Percentiles rank a stretch among this genome's conserved stretches.
Evolutionary conservation across 169 alveolate species (phyloP).

Genomic region (Plasmodium yoelii): DNA sequence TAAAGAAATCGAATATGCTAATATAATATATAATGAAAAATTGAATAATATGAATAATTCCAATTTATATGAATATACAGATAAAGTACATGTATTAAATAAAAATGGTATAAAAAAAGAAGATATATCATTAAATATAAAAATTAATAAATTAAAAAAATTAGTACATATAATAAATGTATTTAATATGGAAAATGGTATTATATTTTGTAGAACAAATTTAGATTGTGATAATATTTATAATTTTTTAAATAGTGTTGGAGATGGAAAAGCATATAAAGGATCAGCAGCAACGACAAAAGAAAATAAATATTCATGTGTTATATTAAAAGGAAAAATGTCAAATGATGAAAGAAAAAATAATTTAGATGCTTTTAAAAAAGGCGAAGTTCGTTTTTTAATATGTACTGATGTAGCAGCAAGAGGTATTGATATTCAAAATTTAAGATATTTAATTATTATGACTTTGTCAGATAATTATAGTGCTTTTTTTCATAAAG

Average conservation of each 20-base stretch:
- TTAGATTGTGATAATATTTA: constrained; percentile 79
- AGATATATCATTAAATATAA: constrained; percentile 56
- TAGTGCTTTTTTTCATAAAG: constrained; percentile 77
- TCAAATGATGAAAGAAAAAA: constrained; percentile 71
- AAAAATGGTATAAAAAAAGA: constrained; percentile 15
- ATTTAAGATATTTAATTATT: constrained; percentile 70
- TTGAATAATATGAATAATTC: constrained; percentile 28
- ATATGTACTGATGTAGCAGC: constrained; percentile 98
- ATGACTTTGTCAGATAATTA: constrained; percentile 78
- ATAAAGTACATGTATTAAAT: constrained; percentile 61
- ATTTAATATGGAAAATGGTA: constrained; percentile 77
- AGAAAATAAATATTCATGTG: constrained; percentile 76
- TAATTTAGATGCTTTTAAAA: constrained; percentile 76
- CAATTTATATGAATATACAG: constrained; percentile 73
- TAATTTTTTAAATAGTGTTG: constrained; percentile 70
- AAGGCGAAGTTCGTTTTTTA: constrained; percentile 77
- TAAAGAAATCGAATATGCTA: constrained; percentile 9
- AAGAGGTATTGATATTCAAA: constrained; percentile 97
- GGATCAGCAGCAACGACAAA: constrained; percentile 47
- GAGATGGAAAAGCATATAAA: constrained; percentile 72
- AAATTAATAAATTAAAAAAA: constrained; percentile 75
- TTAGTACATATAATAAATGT: constrained; percentile 69
- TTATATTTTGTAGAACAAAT: constrained; percentile 78
- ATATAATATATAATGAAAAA: constrained; percentile 66
- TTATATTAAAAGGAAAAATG: constrained; percentile 76